Evolutionary conservation across 2,329 filamentous ascomycete species (phyloP).

Genomic region (Penicillium vulpinum): DNA sequence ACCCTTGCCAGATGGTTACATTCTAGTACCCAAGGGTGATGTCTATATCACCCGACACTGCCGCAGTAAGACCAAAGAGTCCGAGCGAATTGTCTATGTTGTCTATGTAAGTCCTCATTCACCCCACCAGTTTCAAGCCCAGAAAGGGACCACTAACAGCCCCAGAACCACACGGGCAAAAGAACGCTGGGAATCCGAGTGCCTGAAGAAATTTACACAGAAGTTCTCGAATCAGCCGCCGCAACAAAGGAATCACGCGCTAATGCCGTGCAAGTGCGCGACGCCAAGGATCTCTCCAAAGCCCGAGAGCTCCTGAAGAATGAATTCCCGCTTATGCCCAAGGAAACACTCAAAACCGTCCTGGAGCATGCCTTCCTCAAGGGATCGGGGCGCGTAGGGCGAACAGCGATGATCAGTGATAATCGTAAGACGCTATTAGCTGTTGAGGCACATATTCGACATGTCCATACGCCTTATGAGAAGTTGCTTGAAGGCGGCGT

Average conservation of each 20-base stretch:
- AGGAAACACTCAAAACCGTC: conserved; percentile 31
- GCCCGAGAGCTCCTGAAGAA: conserved; percentile 28
- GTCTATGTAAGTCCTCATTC: conserved; percentile 36
- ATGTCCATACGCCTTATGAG: conserved; percentile 45
- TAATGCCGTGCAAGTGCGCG: conserved; percentile 40
- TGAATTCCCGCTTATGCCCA: conserved; percentile 44
- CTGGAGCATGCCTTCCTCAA: conserved; percentile 44
- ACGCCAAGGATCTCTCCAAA: conserved; percentile 31
- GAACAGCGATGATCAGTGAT: conserved; percentile 34
- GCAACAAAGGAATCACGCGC: conserved; percentile 44
- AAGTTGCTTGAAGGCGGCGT: conserved; percentile 29
- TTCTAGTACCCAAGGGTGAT: conserved; percentile 46
- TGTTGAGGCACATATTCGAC: conserved; percentile 47
- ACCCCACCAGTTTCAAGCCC: not conserved
- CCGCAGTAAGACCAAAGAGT: conserved; percentile 38
- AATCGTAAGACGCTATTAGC: conserved; percentile 39
- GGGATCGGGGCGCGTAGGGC: conserved; percentile 43
- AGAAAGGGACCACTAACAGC: not conserved
- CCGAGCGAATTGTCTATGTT: conserved; percentile 33
- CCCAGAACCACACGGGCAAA: conserved; percentile 32
- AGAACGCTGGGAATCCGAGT: conserved; percentile 46
- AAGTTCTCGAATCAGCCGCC: conserved; percentile 41
- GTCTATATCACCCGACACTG: conserved; percentile 47
- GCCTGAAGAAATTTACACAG: conserved; percentile 39
- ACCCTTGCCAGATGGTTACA: conserved; percentile 34